Conservation (phyloP, 768 basidiomycete genomes). For the Phlebiopsis flavidoalba region DNA sequence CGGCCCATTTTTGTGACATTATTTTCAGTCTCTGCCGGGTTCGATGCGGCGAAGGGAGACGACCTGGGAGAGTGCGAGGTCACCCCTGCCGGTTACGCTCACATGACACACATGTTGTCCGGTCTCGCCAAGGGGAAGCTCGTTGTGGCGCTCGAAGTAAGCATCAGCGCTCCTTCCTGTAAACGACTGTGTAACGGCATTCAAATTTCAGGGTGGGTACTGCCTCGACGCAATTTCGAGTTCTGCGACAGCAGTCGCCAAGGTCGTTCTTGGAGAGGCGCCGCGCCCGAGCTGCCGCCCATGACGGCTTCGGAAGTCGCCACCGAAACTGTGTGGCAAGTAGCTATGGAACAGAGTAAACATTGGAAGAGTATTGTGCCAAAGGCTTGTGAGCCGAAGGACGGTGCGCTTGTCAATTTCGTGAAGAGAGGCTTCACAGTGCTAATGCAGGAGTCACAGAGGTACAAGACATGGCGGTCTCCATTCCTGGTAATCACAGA, state of each 20-base stretch:
- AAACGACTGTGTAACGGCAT: background rate
- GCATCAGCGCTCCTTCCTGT: constrained; percentile 5
- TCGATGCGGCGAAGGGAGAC: constrained; percentile 94
- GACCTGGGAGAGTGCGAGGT: constrained; percentile 89
- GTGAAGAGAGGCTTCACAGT: background rate
- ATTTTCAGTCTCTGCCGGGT: constrained; percentile 89
- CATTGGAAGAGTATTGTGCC: constrained; percentile 88
- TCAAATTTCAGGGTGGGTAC: constrained; percentile 76
- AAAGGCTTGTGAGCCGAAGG: constrained; percentile 75
- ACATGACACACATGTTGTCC: constrained; percentile 97
- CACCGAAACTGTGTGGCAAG: constrained; percentile 86
- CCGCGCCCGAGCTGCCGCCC: constrained; percentile 69
- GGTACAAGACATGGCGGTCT: constrained; percentile 54
- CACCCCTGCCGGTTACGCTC: constrained; percentile 88
- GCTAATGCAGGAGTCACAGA: constrained; percentile 32
- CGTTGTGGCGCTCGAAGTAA: constrained; percentile 91
- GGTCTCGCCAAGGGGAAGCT: constrained; percentile 84
- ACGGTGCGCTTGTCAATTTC: constrained; percentile 41
- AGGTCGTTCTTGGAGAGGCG: constrained; percentile 84
- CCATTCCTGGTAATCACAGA: constrained; percentile 55
- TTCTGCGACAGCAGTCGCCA: constrained; percentile 83
- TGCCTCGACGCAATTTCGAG: constrained; percentile 84
- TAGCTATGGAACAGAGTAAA: constrained; percentile 81
- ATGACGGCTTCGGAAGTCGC: constrained; percentile 74
- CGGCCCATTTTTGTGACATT: background rate